These are phyloP conservation scores for Mycena citricolor DNA, from an alignment of 1,284 basidiomycete species.

Conservation along the genomic window DNA sequence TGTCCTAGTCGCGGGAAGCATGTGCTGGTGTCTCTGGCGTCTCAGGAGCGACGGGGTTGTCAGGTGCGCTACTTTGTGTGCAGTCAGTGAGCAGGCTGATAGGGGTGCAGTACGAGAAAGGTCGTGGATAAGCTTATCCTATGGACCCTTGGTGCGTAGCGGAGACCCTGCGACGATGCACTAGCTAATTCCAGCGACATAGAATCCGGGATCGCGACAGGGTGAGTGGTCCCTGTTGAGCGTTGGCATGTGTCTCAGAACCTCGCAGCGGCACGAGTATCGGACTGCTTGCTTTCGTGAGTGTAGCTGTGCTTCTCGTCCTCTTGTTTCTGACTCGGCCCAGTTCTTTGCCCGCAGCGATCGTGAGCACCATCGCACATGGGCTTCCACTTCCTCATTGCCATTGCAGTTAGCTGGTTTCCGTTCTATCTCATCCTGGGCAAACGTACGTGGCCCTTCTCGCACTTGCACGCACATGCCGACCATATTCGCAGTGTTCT, in stretches of 20 bases:
- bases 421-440: slow-evolving; percentile 2
- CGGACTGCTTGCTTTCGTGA: slow-evolving; percentile 1
- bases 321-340: background rate
- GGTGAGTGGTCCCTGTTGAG: too few relatives aligned
- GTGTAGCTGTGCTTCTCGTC: background rate
- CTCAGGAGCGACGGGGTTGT: background rate
- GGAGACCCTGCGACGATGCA: too few relatives aligned
- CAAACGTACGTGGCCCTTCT: background rate
- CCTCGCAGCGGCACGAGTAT: too few relatives aligned
- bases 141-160: slow-evolving; percentile 7
- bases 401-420: slow-evolving; percentile 3
- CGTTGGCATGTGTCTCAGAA: too few relatives aligned
- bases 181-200: too few relatives aligned
- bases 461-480: background rate
- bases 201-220: too few relatives aligned
- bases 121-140: slow-evolving; percentile 12
- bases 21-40: slow-evolving; percentile 2
- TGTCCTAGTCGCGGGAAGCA: slow-evolving; percentile 1
- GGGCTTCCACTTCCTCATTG: background rate
- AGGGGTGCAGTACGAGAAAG: background rate
- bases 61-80: background rate
- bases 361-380: background rate
- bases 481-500: slow-evolving; percentile 3
- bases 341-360: background rate
- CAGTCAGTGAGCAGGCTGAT: background rate